Evolutionary conservation across 352 stramenopile species (phyloP), one percentile per base, ranked within the genome.

Genomic region (Aphanomyces astaci): DNA sequence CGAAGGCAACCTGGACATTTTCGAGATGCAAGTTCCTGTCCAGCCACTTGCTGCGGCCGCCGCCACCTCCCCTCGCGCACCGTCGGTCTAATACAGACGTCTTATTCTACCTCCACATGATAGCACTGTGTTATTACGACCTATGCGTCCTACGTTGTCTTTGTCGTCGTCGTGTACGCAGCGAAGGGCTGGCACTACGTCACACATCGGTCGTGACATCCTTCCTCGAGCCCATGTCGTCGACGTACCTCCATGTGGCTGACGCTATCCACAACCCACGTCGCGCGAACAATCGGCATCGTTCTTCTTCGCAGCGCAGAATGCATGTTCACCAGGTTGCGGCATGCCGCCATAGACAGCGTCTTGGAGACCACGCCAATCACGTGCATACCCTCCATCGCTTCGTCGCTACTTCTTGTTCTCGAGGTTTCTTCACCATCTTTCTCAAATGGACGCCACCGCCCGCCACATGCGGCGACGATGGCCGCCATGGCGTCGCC

Each of bases 21-120:
- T 95, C 63, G 87, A 95, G 75, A 95, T 95, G 87, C 87, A 95
- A 59, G 87, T 95, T 66, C 87, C 87, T 0, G 87, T 95, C 64
- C 80, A 92, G 62, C 76, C 76, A 0, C 9, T 22, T 4, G 33
- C 33, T 19, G 9, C 36, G 3, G 11, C 11, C 19, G 22, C 33
- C 24, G 22, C 53, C 24, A 51, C 36, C 2, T 40, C 30, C 15
- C 30, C 25, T 22, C 54, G 13, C 36, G 7, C 22, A 22, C 24
- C 62, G 39, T 54, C 22, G 40, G 25, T 43, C 7, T 22, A 31
- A 25, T 59, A 36, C 27, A 36, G 51, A 36, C 36, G 32, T 36
- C 27, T 48, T 32, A 17, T 32, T 59, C 28, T 24, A 27, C 40
- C 28, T 68, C 62, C 13, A 33, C 60, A 56, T 13, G 19, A 68